Percentiles rank a stretch among this genome's conserved stretches.
Evolutionary conservation across 257 asterid species (phyloP).

Genomic region (Fraxinus pennsylvanica): DNA sequence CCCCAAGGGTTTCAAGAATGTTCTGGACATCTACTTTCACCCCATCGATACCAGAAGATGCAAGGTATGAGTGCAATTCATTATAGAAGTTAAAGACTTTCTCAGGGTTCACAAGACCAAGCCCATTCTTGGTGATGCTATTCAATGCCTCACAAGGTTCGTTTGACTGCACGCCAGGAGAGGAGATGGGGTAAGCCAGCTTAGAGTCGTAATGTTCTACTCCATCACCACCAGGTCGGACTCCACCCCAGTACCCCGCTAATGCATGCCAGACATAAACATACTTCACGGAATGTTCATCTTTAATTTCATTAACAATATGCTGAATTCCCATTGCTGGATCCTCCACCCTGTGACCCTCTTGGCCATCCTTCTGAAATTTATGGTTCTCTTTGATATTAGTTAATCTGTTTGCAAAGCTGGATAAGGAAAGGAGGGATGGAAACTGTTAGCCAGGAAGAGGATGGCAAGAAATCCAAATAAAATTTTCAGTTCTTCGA

Average conservation of each 20-base stretch:
- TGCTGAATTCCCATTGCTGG: conserved; percentile 72
- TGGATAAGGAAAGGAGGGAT: conserved; percentile 30
- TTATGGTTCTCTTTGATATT: conserved; percentile 86
- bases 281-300: conserved; percentile 64
- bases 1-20: conserved; percentile 87
- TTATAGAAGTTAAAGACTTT: conserved; percentile 68
- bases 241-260: conserved; percentile 94
- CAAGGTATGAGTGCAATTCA: conserved; percentile 76
- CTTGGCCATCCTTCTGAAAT: conserved; percentile 76
- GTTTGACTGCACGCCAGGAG: conserved; percentile 69
- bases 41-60: conserved; percentile 76
- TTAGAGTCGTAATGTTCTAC: conserved; percentile 74
- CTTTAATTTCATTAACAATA: conserved; percentile 64
- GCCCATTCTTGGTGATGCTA: conserved; percentile 68
- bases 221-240: conserved; percentile 56
- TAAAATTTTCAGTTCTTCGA: not conserved
- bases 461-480: not conserved
- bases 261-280: conserved; percentile 89
- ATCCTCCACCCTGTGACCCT: conserved; percentile 66
- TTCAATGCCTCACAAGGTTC: conserved; percentile 65
- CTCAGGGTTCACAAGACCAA: conserved; percentile 86
- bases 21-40: conserved; percentile 84
- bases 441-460: not conserved
- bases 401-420: conserved; percentile 81
- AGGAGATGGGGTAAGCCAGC: conserved; percentile 65